Conservation (phyloP, 352 stramenopile species). For the Phytopythium sindhum region DNA sequence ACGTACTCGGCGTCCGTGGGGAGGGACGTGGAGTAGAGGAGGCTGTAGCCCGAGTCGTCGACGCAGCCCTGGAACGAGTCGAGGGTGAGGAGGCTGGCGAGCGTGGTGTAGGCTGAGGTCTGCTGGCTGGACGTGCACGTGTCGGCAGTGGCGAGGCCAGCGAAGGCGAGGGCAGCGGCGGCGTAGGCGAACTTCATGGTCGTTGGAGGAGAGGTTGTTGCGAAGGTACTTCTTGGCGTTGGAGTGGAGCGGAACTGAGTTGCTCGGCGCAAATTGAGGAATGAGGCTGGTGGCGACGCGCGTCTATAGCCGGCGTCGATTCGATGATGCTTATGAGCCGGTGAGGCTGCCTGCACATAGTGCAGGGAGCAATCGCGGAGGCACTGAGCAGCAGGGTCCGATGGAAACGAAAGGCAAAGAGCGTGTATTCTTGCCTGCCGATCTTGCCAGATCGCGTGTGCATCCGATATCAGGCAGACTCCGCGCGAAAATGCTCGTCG, state of each 20-base stretch:
- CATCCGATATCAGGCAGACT: not conserved
- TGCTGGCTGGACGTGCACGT: conserved; percentile 17
- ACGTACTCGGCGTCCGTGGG: conserved; percentile 21
- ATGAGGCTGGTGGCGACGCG: not conserved
- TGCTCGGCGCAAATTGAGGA: not conserved
- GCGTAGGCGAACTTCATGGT: conserved; percentile 18
- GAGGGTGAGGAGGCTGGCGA: conserved; percentile 20
- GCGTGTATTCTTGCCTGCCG: not conserved
- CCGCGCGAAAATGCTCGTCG: too few species aligned
- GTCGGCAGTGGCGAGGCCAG: conserved; percentile 14
- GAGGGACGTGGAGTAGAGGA: conserved; percentile 21
- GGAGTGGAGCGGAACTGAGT: conserved; percentile 1
- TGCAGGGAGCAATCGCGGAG: too few species aligned
- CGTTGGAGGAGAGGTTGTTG: not conserved
- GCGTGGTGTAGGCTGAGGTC: conserved; percentile 25
- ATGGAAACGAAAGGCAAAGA: not conserved
- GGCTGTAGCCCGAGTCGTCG: conserved; percentile 27
- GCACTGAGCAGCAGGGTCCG: too few species aligned
- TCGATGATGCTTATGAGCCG: too few species aligned
- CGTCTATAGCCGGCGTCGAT: too few species aligned
- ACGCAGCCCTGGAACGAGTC: conserved; percentile 21
- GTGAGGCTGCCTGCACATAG: too few species aligned
- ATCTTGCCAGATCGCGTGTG: not conserved
- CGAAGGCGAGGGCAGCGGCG: conserved; percentile 14
- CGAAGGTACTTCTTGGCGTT: not conserved